Conservation (phyloP, 768 basidiomycete species). For the Phaeotremella fagi region DNA sequence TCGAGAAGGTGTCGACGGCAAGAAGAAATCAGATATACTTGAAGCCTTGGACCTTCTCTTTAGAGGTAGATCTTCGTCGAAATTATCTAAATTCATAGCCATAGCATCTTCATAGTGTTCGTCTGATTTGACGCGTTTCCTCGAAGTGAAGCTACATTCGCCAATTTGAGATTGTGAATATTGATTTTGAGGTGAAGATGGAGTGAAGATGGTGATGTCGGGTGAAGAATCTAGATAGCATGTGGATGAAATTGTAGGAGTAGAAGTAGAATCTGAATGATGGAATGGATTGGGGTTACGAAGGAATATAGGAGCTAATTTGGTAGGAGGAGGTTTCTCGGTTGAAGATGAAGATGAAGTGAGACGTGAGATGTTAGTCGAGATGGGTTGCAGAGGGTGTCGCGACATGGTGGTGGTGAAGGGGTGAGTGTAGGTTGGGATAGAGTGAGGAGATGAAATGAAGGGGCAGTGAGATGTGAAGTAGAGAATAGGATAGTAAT, state of each 20-base stretch:
- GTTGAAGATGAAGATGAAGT: not conserved
- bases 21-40: not conserved
- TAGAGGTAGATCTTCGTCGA: not conserved
- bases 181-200: not conserved
- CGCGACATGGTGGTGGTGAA: not conserved
- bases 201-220: not conserved
- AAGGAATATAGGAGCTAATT: constrained; percentile 14
- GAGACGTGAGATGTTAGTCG: not conserved
- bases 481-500: no score
- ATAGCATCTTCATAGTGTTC: no score
- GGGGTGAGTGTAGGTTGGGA: not conserved
- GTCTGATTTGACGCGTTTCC: not conserved
- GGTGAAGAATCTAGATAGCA: not conserved
- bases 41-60: not conserved
- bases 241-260: not conserved
- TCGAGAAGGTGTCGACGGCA: not conserved
- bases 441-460: not conserved
- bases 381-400: not conserved
- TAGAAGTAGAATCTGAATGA: no score
- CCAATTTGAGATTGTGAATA: not conserved
- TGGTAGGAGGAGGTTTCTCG: not conserved
- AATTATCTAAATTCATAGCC: not conserved
- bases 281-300: no score
- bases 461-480: not conserved
- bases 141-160: constrained; percentile 2